These are phyloP conservation scores for Iris pallida DNA, from an alignment of 116 monocot species.

Conservation along the genomic window DNA sequence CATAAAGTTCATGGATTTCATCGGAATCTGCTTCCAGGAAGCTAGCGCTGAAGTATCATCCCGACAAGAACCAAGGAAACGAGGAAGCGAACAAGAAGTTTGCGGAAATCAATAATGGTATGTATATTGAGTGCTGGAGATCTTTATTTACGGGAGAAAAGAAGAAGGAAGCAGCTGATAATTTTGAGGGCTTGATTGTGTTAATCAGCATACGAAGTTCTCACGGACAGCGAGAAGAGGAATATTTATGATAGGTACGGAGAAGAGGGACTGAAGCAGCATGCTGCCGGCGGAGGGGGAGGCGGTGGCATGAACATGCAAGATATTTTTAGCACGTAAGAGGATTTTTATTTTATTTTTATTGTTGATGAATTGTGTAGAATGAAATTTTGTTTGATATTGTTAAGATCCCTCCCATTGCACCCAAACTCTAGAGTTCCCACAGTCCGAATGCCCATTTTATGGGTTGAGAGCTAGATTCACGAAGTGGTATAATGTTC, in stretches of 20 bases:
- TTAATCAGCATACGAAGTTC: constrained; percentile 73
- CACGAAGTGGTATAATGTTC: too few relatives aligned
- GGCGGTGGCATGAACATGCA: constrained; percentile 95
- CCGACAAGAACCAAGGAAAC: constrained; percentile 93
- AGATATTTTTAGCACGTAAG: constrained; percentile 87
- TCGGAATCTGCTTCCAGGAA: constrained; percentile 86
- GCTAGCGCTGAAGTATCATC: constrained; percentile 96
- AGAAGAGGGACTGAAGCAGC: constrained; percentile 84
- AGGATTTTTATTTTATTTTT: neutral
- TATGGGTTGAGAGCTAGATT: too few relatives aligned
- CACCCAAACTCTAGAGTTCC: too few relatives aligned
- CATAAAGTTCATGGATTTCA: too few relatives aligned
- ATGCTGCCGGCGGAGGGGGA: constrained; percentile 41
- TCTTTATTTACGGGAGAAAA: neutral
- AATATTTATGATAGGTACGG: constrained; percentile 89
- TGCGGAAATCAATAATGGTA: constrained; percentile 93
- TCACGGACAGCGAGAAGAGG: constrained; percentile 88
- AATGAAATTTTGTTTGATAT: neutral
- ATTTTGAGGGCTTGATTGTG: neutral
- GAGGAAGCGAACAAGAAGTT: constrained; percentile 94
- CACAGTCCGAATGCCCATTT: too few relatives aligned
- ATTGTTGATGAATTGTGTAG: neutral
- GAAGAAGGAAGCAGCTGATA: too few relatives aligned
- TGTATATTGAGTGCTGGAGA: neutral
- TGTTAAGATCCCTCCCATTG: neutral